Percentiles rank a stretch among this genome's conserved stretches.
These are phyloP conservation scores for Podila minutissima DNA, from an alignment of 192 early-diverging fungal genomes.

Conservation along the genomic window DNA sequence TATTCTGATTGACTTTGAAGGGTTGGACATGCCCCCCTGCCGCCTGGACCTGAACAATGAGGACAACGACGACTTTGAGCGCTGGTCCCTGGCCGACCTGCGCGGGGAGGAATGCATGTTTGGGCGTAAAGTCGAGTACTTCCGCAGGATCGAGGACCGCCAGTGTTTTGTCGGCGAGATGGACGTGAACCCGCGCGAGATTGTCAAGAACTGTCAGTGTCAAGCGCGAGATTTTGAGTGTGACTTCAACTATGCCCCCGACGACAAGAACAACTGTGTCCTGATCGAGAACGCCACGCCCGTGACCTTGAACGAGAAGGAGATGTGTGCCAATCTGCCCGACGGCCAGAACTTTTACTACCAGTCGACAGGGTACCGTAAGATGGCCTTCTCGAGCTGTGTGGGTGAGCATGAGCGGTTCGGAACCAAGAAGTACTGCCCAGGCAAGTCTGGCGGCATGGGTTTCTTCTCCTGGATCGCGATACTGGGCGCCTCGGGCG, in stretches of 20 bases:
- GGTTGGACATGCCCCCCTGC: slow-evolving; percentile 49
- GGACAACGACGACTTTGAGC: slow-evolving; percentile 73
- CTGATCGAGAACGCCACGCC: slow-evolving; percentile 68
- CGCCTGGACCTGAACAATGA: slow-evolving; percentile 53
- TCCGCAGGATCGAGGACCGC: slow-evolving; percentile 70
- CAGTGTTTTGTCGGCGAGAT: slow-evolving; percentile 82
- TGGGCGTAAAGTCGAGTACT: slow-evolving; percentile 76
- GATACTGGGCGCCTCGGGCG: slow-evolving; percentile 25
- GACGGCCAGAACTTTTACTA: slow-evolving; percentile 69
- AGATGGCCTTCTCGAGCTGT: slow-evolving; percentile 88
- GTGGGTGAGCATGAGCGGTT: slow-evolving; percentile 69
- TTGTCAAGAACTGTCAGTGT: slow-evolving; percentile 77
- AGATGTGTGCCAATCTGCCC: slow-evolving; percentile 59
- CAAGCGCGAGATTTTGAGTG: slow-evolving; percentile 88
- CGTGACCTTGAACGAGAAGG: slow-evolving; percentile 48
- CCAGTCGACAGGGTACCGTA: slow-evolving; percentile 87
- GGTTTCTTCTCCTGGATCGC: slow-evolving; percentile 49
- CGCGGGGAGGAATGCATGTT: slow-evolving; percentile 69
- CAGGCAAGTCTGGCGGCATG: slow-evolving; percentile 57
- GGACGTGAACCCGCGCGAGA: slow-evolving; percentile 65
- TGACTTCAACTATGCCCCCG: slow-evolving; percentile 84
- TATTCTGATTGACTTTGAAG: slow-evolving; percentile 62
- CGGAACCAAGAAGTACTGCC: slow-evolving; percentile 72
- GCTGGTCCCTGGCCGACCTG: slow-evolving; percentile 68
- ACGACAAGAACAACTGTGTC: slow-evolving; percentile 68